phyloP scores from a whole-genome alignment of 2,329 filamentous ascomycete genomes.

The Dothideomycetes sp. region DNA sequence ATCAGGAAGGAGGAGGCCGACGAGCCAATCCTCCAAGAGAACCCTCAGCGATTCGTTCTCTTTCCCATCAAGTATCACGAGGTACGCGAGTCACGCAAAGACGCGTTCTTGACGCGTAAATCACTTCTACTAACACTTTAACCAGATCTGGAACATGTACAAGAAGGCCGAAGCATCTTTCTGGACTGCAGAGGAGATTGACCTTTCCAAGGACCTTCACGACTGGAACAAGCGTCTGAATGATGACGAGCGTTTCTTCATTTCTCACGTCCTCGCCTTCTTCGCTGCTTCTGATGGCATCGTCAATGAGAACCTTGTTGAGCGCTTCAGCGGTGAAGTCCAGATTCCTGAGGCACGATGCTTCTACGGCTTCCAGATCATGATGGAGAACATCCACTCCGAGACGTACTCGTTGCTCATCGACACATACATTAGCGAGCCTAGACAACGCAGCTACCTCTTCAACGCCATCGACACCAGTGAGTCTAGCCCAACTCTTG shows the following conservation, averaged over 20 bases:
- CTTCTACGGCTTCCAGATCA: slow-evolving; percentile 99
- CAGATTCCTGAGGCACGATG: slow-evolving; percentile 96
- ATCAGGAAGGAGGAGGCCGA: slow-evolving; percentile 59
- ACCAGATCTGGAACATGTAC: slow-evolving; percentile 99
- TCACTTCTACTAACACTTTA: slow-evolving; percentile 25
- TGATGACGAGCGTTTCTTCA: slow-evolving; percentile 95
- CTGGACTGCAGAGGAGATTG: slow-evolving; percentile 99
- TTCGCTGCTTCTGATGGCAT: slow-evolving; percentile 98
- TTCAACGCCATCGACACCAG: slow-evolving; percentile 99
- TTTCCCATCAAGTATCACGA: slow-evolving; percentile 99
- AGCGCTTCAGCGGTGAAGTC: slow-evolving; percentile 94
- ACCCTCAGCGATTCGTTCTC: slow-evolving; percentile 89
- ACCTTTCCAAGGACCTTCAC: slow-evolving; percentile 95
- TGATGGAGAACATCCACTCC: slow-evolving; percentile 99
- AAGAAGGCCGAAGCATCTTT: slow-evolving; percentile 99
- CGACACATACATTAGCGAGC: slow-evolving; percentile 98
- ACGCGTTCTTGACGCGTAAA: slow-evolving; percentile 51
- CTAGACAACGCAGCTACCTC: slow-evolving; percentile 81
- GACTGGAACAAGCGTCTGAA: slow-evolving; percentile 98
- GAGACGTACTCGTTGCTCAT: slow-evolving; percentile 99
- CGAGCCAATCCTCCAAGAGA: slow-evolving; percentile 90
- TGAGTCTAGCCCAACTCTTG: slow-evolving; percentile 41
- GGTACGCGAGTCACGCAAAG: slow-evolving; percentile 51
- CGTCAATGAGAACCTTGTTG: slow-evolving; percentile 97
- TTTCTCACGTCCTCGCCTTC: slow-evolving; percentile 97